Evolutionary conservation across 345 rosid genomes (phyloP).

Genomic region (Eucalyptus regnans): DNA sequence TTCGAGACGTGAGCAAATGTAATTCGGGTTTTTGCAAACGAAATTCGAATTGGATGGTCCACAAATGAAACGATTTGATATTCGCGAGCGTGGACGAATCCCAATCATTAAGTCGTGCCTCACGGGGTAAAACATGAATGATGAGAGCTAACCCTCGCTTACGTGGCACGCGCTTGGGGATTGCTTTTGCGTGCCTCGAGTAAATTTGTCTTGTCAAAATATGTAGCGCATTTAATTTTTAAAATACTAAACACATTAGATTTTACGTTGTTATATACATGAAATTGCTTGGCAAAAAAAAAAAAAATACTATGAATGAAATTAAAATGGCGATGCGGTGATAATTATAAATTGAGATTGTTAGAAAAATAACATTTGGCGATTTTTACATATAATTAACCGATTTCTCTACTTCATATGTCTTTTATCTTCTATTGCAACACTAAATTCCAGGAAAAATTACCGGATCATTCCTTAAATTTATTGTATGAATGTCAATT

Average conservation of each 20-base stretch:
- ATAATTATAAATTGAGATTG: neutral
- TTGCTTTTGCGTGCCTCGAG: neutral
- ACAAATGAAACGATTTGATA: too few relatives aligned
- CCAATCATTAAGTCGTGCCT: neutral
- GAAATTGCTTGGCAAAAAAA: neutral
- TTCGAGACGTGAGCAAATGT: neutral
- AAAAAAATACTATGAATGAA: too few relatives aligned
- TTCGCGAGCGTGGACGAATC: neutral
- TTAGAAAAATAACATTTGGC: too few relatives aligned
- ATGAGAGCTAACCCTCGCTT: neutral
- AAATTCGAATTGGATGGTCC: too few relatives aligned
- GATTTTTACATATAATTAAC: neutral
- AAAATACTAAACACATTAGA: neutral
- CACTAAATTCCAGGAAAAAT: neutral
- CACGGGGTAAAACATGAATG: neutral
- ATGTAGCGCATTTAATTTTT: neutral
- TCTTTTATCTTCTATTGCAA: rapidly evolving
- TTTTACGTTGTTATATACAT: neutral
- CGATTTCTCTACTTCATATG: neutral
- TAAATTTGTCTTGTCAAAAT: neutral
- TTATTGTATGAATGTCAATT: too few relatives aligned
- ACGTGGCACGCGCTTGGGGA: neutral
- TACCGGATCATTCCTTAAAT: too few relatives aligned
- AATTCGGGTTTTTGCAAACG: neutral
- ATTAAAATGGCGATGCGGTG: neutral